These are phyloP conservation scores for Mycena leptocephala DNA, from an alignment of 768 basidiomycete species.

Conservation along the genomic window DNA sequence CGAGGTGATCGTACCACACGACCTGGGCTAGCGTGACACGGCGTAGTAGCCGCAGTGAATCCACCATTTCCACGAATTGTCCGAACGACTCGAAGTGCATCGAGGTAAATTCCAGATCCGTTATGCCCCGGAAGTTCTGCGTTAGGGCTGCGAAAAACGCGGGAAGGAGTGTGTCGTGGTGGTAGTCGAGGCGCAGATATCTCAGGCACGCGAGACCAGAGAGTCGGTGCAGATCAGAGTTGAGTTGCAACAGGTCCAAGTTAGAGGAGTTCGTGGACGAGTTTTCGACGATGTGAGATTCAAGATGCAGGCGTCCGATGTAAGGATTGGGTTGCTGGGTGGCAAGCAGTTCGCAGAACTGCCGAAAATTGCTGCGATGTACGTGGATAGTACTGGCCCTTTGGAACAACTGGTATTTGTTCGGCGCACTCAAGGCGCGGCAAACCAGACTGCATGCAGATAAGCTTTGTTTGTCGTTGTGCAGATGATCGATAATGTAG, in stretches of 20 bases:
- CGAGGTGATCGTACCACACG: background rate
- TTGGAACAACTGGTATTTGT: slow-evolving; percentile 19
- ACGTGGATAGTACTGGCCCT: slow-evolving; percentile 11
- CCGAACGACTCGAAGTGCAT: slow-evolving; percentile 5
- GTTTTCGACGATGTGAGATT: slow-evolving; percentile 10
- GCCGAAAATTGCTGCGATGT: background rate
- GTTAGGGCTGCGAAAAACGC: background rate
- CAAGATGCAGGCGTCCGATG: slow-evolving; percentile 21
- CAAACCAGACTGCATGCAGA: slow-evolving; percentile 16
- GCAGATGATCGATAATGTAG: slow-evolving; percentile 18
- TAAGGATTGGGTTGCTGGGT: slow-evolving; percentile 2
- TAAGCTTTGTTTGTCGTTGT: background rate
- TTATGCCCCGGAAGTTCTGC: slow-evolving; percentile 2
- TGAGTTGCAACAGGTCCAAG: slow-evolving; percentile 2
- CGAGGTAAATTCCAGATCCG: background rate
- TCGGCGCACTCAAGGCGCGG: slow-evolving; percentile 10
- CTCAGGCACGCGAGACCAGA: background rate
- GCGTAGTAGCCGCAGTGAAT: background rate
- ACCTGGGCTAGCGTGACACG: background rate
- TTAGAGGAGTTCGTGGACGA: background rate
- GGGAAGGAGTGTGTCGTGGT: background rate
- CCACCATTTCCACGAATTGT: background rate
- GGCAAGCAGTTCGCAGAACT: slow-evolving; percentile 15
- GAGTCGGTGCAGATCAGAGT: background rate
- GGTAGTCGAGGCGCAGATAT: slow-evolving; percentile 5